Evolutionary conservation across 257 asterid species (phyloP).

Genomic region (Phtheirospermum japonicum): DNA sequence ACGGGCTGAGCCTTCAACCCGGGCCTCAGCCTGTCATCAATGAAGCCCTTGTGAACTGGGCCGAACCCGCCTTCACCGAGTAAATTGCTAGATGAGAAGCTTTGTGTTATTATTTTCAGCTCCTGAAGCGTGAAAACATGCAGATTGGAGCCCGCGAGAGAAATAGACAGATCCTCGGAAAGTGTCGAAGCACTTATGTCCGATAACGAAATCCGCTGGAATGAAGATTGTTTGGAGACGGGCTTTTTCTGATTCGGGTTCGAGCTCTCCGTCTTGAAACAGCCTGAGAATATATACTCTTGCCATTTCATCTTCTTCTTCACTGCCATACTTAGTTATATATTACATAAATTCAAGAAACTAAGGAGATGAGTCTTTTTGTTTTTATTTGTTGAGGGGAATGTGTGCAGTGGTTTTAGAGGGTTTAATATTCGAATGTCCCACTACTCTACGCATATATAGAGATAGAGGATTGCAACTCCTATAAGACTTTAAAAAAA

Average conservation of each 20-base stretch:
- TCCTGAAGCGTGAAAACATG: constrained; percentile 72
- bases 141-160: constrained; percentile 74
- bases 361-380: too few relatives aligned
- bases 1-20: constrained; percentile 93
- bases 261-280: constrained; percentile 43
- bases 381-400: too few relatives aligned
- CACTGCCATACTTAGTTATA: constrained; percentile 33
- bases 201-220: constrained; percentile 50
- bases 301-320: constrained; percentile 61
- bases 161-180: constrained; percentile 71
- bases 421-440: background rate
- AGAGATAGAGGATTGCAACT: background rate
- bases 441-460: background rate
- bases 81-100: constrained; percentile 66
- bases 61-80: constrained; percentile 97
- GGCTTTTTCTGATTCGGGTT: constrained; percentile 30
- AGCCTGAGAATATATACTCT: constrained; percentile 40
- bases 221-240: constrained; percentile 36
- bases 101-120: constrained; percentile 72
- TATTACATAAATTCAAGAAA: too few relatives aligned
- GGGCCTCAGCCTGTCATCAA: constrained; percentile 77
- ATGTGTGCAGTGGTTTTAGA: background rate
- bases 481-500: background rate
- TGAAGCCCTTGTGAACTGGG: constrained; percentile 93
- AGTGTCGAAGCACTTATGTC: constrained; percentile 62